A percentile compares a stretch with the other conserved stretches of the same genome.
These are phyloP conservation scores for Syzygium syzygioides DNA, from an alignment of 441 rosid genomes.

Conservation along the genomic window DNA sequence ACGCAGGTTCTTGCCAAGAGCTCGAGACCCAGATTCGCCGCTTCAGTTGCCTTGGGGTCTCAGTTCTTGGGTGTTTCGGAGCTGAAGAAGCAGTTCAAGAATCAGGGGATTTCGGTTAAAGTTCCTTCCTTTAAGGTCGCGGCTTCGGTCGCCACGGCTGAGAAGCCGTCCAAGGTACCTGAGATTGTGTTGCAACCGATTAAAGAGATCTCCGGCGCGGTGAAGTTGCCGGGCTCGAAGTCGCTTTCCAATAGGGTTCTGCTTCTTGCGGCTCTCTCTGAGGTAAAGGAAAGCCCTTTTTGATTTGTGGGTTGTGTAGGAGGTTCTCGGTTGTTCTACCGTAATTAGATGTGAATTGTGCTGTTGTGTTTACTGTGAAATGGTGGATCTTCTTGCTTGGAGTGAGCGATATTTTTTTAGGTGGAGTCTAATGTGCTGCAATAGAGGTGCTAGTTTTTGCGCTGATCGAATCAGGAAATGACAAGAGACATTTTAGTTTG, in stretches of 20 bases:
- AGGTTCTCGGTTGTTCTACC: background rate
- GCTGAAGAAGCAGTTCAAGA: background rate
- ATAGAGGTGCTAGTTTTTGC: background rate
- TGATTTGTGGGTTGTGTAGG: background rate
- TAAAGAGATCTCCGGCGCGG: constrained; percentile 73
- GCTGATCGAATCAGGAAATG: background rate
- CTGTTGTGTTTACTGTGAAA: background rate
- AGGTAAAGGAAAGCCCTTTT: constrained; percentile 33
- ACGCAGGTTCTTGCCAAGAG: background rate
- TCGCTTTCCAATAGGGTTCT: constrained; percentile 89
- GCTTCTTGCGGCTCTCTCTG: constrained; percentile 89
- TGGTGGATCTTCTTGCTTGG: background rate
- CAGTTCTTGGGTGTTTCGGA: background rate
- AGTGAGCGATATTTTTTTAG: background rate
- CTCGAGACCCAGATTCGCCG: background rate
- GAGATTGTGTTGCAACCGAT: constrained; percentile 88
- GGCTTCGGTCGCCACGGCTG: constrained; percentile 62
- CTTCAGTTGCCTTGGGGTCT: background rate
- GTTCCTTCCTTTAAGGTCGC: constrained; percentile 30
- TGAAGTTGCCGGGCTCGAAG: constrained; percentile 87
- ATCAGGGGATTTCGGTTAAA: background rate
- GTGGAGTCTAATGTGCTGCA: background rate
- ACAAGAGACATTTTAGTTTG: background rate
- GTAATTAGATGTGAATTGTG: background rate
- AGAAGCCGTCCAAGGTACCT: constrained; percentile 55